These are phyloP conservation scores for Amaranthus tricolor DNA, from an alignment of 179 eudicot species.

Conservation along the genomic window DNA sequence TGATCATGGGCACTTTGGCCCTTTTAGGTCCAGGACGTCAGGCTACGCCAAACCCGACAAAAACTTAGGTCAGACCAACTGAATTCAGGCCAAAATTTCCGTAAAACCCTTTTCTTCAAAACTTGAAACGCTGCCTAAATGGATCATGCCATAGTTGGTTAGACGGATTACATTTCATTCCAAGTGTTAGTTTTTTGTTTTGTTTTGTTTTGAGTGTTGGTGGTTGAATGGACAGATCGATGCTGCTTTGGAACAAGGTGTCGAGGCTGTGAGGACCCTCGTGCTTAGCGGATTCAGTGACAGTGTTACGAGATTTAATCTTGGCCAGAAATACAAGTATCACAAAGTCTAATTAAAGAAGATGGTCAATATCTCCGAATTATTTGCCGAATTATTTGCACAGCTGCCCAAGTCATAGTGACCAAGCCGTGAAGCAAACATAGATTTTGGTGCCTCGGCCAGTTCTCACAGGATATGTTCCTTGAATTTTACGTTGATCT, in stretches of 20 bases:
- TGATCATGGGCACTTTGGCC: background rate
- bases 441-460: background rate
- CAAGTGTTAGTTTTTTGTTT: background rate
- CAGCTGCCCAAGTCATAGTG: background rate
- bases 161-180: too few relatives aligned
- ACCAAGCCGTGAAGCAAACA: background rate
- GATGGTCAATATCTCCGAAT: background rate
- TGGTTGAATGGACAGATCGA: conserved; percentile 55
- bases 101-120: too few relatives aligned
- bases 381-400: background rate
- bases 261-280: conserved; percentile 69
- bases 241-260: conserved; percentile 83
- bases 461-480: background rate
- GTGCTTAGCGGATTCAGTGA: conserved; percentile 68
- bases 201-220: background rate
- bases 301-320: conserved; percentile 63
- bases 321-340: conserved; percentile 89
- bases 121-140: too few relatives aligned
- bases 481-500: background rate
- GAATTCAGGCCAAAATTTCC: background rate
- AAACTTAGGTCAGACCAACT: too few relatives aligned
- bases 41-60: too few relatives aligned
- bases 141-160: too few relatives aligned
- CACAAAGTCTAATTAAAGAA: conserved; percentile 53
- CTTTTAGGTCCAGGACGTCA: too few relatives aligned